Evolutionary conservation across 805 yeast genomes (phyloP).

Genomic region (Candida mattraensis): DNA sequence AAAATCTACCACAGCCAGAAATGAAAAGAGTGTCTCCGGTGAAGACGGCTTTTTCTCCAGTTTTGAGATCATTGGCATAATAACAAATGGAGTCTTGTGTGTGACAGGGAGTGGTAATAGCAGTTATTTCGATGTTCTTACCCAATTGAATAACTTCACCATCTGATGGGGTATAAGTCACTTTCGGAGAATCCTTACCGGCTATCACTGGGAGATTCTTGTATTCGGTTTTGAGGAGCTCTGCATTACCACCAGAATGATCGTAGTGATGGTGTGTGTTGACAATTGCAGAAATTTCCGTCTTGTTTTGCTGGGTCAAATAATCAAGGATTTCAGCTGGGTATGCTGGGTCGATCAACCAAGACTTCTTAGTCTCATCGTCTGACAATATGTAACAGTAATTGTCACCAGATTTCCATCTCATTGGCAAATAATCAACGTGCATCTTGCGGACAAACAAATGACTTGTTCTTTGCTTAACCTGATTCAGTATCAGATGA

Average conservation of each 20-base stretch:
- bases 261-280: slow-evolving; percentile 97
- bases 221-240: slow-evolving; percentile 29
- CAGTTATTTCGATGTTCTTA: slow-evolving; percentile 59
- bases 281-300: slow-evolving; percentile 70
- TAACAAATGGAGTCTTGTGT: slow-evolving; percentile 96
- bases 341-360: slow-evolving; percentile 92
- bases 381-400: slow-evolving; percentile 81
- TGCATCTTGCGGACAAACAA: slow-evolving; percentile 57
- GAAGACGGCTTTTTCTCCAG: slow-evolving; percentile 73
- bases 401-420: slow-evolving; percentile 94
- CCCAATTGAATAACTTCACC: slow-evolving; percentile 65
- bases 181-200: slow-evolving; percentile 78
- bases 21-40: slow-evolving; percentile 95
- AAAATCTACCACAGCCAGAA: slow-evolving; percentile 95
- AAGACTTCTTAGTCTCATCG: slow-evolving; percentile 60
- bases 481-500: background rate
- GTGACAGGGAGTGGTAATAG: slow-evolving; percentile 96
- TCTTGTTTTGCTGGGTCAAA: slow-evolving; percentile 30
- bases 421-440: slow-evolving; percentile 79
- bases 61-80: slow-evolving; percentile 60
- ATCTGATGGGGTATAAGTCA: slow-evolving; percentile 69
- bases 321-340: slow-evolving; percentile 65
- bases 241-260: slow-evolving; percentile 84
- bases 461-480: background rate
- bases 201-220: slow-evolving; percentile 69